Conservation (phyloP, 1,284 basidiomycete genomes). For the Athelia psychrophila region DNA sequence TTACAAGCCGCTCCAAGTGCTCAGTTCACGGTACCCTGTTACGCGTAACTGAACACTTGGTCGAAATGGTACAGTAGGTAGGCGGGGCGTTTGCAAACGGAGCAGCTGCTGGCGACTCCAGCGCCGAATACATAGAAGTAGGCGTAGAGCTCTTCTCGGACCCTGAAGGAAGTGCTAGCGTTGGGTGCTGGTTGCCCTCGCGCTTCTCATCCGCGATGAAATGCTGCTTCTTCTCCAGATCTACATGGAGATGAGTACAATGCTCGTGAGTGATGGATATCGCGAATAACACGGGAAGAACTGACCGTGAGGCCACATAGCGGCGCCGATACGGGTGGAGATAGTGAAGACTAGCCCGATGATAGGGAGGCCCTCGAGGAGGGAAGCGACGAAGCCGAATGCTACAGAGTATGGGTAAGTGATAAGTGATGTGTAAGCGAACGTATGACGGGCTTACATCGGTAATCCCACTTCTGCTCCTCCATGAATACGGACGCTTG, state of each 20-base stretch:
- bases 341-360: conserved; percentile 78
- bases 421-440: background rate
- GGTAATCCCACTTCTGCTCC: conserved; percentile 86
- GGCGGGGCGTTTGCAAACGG: too few species aligned
- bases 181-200: too few species aligned
- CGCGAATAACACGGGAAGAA: conserved; percentile 9
- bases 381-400: conserved; percentile 78
- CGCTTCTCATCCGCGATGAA: conserved; percentile 36
- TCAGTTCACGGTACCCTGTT: too few species aligned
- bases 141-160: too few species aligned
- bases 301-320: conserved; percentile 87
- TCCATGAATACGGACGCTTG: conserved; percentile 77
- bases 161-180: too few species aligned
- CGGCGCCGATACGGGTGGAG: conserved; percentile 84
- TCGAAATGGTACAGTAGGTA: too few species aligned
- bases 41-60: too few species aligned
- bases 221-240: conserved; percentile 80
- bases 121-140: too few species aligned
- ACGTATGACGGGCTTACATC: conserved; percentile 41
- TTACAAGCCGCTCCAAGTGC: too few species aligned
- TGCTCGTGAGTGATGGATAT: conserved; percentile 5
- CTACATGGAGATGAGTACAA: conserved; percentile 26
- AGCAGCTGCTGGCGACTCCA: too few species aligned
- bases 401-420: conserved; percentile 34
- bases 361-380: conserved; percentile 78